Evolutionary conservation across 2,329 filamentous ascomycete genomes (phyloP), one percentile per base, ranked within the genome.

Genomic region (Endoconidiophora polonica): DNA sequence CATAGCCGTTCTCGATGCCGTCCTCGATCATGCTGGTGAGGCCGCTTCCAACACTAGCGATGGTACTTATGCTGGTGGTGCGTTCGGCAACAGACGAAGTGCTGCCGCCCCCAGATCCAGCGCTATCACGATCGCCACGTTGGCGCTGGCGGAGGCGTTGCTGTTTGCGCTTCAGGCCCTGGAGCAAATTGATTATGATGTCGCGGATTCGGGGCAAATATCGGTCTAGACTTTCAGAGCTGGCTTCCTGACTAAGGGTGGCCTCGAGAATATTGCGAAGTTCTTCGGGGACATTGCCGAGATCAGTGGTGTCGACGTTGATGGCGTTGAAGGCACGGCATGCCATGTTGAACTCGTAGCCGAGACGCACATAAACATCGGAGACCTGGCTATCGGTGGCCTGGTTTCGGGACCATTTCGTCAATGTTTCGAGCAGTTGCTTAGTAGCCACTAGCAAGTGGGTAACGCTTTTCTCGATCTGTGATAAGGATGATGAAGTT

Each of bases 341-440:
- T 24, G 91, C 91, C 70, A 98, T 91, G 66, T 98, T 98, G 73
- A 98, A 98, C 66, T 98, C 91, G 66, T 98, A 98, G 44, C 91
- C 91, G 54, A 98, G 70, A 54, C 91, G 83, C 54, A 98, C 91
- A 62, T 98, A 98, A 58, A 98, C 91, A 63, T 98, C 91, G 10
- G 91, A 96, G 53, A 98, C 91, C 63, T 96, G 86, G 54, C 82
- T 84, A 66, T 98, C 91, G 55, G 86, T 88, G 49, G 91, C 88
- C 59, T 84, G 81, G 55, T 85, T 83, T 52, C 90, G 85, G 53
- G 91, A 98, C 91, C 91, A 98, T 72, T 94, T 84, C 44, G 91
- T 98, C 55, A 98, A 72, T 4, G 90, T 98, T 69, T 98, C 91
- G 55, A 98, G 81, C 2, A 98, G 79, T 66, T 96, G 88, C 64